A percentile compares a stretch with the other conserved stretches of the same genome.
These are phyloP conservation scores for Ganoderma leucocontextum DNA, from an alignment of 1,284 basidiomycete species.

Conservation along the genomic window DNA sequence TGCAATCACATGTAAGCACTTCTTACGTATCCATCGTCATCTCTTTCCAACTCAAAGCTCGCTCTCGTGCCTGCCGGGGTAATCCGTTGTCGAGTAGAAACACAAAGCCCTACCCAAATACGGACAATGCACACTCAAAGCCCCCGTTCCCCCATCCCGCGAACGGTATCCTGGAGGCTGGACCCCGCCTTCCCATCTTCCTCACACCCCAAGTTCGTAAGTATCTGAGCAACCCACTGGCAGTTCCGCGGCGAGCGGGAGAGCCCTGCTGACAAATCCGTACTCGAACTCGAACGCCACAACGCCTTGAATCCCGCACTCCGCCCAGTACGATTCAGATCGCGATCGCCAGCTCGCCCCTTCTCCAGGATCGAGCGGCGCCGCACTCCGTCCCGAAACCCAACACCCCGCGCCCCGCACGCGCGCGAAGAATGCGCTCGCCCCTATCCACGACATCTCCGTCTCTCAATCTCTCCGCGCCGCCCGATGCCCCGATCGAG, in stretches of 20 bases:
- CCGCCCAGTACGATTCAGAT: background rate
- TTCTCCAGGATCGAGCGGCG: background rate
- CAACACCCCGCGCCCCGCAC: background rate
- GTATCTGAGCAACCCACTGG: background rate
- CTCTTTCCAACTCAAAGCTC: background rate
- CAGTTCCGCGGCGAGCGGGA: background rate
- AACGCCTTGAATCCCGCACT: background rate
- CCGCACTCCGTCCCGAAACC: background rate
- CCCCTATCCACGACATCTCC: background rate
- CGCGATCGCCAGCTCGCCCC: background rate
- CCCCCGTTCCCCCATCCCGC: background rate
- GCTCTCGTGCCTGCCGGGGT: background rate
- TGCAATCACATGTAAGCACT: slow-evolving; percentile 9
- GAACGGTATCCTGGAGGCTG: background rate
- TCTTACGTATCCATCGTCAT: slow-evolving; percentile 2
- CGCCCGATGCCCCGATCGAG: slow-evolving; percentile 7
- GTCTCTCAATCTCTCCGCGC: background rate
- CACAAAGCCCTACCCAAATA: slow-evolving; percentile 6
- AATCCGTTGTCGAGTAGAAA: background rate
- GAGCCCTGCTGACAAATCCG: background rate
- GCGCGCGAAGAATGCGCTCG: background rate
- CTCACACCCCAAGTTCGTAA: background rate
- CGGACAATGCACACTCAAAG: slow-evolving; percentile 3
- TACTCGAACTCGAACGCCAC: background rate
- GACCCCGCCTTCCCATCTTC: background rate